Evolutionary conservation across 345 rosid genomes (phyloP).

Genomic region (Carallia brachiata): DNA sequence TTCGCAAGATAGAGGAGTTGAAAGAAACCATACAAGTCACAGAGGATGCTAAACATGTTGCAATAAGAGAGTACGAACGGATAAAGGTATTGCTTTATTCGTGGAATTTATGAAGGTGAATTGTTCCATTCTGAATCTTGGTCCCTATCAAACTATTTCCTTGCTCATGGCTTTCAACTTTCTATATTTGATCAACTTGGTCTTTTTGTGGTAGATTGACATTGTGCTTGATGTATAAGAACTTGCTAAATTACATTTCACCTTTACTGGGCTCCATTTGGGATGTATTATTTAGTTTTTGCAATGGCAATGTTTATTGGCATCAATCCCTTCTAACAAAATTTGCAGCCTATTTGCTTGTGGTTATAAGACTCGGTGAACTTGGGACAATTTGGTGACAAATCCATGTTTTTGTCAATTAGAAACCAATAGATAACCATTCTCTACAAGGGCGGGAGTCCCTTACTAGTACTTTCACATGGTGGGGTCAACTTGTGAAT

Average conservation of each 20-base stretch:
- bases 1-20: constrained; percentile 80
- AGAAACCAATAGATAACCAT: neutral
- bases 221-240: neutral
- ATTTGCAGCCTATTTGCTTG: neutral
- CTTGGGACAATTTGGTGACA: neutral
- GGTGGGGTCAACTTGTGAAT: too few relatives aligned
- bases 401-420: neutral
- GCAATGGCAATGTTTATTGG: neutral
- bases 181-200: neutral
- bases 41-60: constrained; percentile 85
- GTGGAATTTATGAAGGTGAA: neutral
- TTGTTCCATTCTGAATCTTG: neutral
- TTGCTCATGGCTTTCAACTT: neutral
- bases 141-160: neutral
- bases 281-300: neutral
- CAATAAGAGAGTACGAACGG: constrained; percentile 79
- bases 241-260: neutral
- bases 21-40: constrained; percentile 75
- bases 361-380: neutral
- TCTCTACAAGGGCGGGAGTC: neutral
- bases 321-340: neutral
- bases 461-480: too few relatives aligned
- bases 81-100: constrained; percentile 57
- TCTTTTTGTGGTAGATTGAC: neutral
- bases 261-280: neutral